Evolutionary conservation across 306 rosid genomes (phyloP), one percentile per base, ranked within the genome.

Genomic region (Rosa chinensis): DNA sequence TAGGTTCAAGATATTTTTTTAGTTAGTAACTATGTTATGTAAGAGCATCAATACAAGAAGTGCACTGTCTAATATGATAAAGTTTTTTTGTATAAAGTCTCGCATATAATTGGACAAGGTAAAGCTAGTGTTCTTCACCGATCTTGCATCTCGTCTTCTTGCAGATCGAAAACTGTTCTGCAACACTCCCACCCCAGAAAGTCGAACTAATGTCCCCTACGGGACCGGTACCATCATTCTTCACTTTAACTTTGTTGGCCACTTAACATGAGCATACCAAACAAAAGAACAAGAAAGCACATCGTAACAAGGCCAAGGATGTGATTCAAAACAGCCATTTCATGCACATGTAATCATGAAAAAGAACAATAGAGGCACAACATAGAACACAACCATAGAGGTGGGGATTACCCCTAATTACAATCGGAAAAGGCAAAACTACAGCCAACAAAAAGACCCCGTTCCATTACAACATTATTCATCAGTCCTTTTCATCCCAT

Each of bases 341-440:
- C 84, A 80, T 76, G 77, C 52, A 79, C 73, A 80, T 80, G 69
- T 76, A 76, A 66, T 70, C 68, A 74, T 76, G 28, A 62, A 79
- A 52, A 70, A 69, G 50, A 58, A 37, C 77, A 63, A 68, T 47
- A 43, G 70, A 16, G 75, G 64, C 66, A 58, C 70, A 61, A 16
- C 5, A 66, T 35, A 63, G 59, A 78, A 45, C 74, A 75, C 32
- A 49, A 73, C 78, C 62, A 32, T 6, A 18, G 18, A 17, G 74
- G 67, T 47, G 74, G 66, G 37, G 68, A 50, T 75, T 28, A 21
- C 58, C 78, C 70, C 79, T 76, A 78, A 82, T 83, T 81, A 84
- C 88, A 80, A 79, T 84, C 85, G 75, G 39, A 70, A 76, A 67
- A 81, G 77, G 73, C 25, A 44, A 50, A 49, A n/a, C 76, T 76